Conservation (phyloP, 2,329 filamentous ascomycete genomes). For the Sphaerulina populicola region DNA sequence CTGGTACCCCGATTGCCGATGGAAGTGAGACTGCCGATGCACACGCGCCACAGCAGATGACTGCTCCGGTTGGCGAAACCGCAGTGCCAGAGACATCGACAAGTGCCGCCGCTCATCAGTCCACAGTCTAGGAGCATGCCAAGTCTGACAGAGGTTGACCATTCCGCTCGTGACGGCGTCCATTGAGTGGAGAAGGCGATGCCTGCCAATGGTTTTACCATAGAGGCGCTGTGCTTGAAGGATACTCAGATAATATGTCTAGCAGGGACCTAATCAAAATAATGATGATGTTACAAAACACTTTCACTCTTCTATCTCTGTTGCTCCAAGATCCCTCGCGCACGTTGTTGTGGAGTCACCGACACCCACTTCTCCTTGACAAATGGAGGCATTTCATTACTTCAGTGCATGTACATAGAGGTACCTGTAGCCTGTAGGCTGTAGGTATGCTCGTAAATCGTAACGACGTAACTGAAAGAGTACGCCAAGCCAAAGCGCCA, state of each 20-base stretch:
- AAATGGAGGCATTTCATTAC: too few relatives aligned
- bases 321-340: not conserved
- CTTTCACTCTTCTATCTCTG: not conserved
- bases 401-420: too few relatives aligned
- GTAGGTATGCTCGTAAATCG: too few relatives aligned
- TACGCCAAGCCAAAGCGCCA: too few relatives aligned
- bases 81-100: not conserved
- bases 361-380: too few relatives aligned
- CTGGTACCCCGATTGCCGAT: slow-evolving; percentile 24
- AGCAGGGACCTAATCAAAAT: not conserved
- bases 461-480: too few relatives aligned
- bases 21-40: slow-evolving; percentile 8
- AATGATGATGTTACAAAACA: not conserved
- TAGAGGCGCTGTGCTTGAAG: not conserved
- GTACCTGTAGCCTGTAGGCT: too few relatives aligned
- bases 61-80: not conserved
- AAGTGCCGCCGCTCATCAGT: not conserved
- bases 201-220: too few relatives aligned
- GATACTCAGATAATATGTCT: not conserved
- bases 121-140: not conserved
- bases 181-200: too few relatives aligned
- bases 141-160: not conserved
- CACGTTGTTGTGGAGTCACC: too few relatives aligned
- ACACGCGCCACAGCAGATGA: not conserved
- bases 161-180: too few relatives aligned